These are phyloP conservation scores for Ambrosia hybrid DNA, from an alignment of 140 eudicot genomes.

Conservation along the genomic window DNA sequence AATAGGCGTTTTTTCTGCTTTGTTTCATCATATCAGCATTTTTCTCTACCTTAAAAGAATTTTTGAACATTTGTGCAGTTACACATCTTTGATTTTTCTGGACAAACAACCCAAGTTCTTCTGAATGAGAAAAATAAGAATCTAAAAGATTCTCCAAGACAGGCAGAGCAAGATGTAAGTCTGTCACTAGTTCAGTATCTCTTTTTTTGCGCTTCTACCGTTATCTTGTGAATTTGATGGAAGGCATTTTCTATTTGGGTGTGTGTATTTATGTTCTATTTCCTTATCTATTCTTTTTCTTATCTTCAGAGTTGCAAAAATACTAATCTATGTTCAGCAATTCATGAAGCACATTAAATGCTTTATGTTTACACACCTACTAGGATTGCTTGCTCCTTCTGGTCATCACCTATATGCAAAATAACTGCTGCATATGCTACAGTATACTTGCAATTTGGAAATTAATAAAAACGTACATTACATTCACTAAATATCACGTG, in stretches of 20 bases:
- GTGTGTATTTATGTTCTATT: slow-evolving; percentile 9
- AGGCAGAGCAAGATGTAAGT: slow-evolving; percentile 88
- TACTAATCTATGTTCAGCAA: slow-evolving; percentile 11
- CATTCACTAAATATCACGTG: background rate
- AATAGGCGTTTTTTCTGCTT: background rate
- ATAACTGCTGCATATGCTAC: background rate
- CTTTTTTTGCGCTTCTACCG: background rate
- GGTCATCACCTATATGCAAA: slow-evolving; percentile 17
- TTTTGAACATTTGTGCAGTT: slow-evolving; percentile 49
- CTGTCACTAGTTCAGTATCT: slow-evolving; percentile 13
- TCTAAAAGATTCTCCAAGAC: slow-evolving; percentile 59
- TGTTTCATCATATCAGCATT: slow-evolving; percentile 9
- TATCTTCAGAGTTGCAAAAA: slow-evolving; percentile 16
- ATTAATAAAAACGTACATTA: background rate
- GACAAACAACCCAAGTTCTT: slow-evolving; percentile 60
- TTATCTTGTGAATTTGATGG: no score
- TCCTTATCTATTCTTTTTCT: slow-evolving; percentile 4
- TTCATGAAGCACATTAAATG: background rate
- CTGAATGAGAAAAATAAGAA: slow-evolving; percentile 56
- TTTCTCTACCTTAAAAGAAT: slow-evolving; percentile 18
- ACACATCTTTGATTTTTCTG: slow-evolving; percentile 92
- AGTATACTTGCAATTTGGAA: background rate
- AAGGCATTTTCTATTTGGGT: no score
- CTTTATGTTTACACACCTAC: background rate
- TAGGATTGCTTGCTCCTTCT: slow-evolving; percentile 1